A percentile compares a stretch with the other conserved stretches of the same genome.
These are phyloP conservation scores for Sporisorium graminicola DNA, from an alignment of 1,284 basidiomycete species.

Conservation along the genomic window DNA sequence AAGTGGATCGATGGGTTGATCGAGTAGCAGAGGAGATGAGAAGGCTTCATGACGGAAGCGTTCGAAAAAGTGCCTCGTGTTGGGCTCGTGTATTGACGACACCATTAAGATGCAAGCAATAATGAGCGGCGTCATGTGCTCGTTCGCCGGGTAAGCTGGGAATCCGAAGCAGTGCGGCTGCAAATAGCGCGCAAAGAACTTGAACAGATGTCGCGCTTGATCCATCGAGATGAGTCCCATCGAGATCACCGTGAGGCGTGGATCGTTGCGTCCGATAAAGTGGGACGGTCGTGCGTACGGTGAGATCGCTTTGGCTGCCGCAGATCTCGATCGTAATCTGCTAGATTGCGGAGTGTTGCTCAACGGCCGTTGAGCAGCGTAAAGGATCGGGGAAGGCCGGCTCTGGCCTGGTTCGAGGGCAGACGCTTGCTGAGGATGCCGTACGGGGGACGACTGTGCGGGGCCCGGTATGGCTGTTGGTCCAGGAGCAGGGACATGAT, in stretches of 20 bases:
- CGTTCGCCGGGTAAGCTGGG: slow-evolving; percentile 58
- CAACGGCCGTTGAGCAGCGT: slow-evolving; percentile 20
- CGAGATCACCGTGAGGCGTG: slow-evolving; percentile 59
- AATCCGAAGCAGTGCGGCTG: slow-evolving; percentile 64
- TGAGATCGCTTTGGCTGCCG: slow-evolving; percentile 4
- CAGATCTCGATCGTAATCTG: background rate
- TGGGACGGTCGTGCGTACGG: slow-evolving; percentile 49
- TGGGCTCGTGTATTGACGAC: slow-evolving; percentile 58
- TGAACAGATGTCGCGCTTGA: slow-evolving; percentile 56
- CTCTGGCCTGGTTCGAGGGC: slow-evolving; percentile 35
- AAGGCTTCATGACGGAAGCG: slow-evolving; percentile 53
- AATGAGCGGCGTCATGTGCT: slow-evolving; percentile 64
- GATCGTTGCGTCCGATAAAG: slow-evolving; percentile 57
- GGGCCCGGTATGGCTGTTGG: background rate
- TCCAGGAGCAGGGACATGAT: background rate
- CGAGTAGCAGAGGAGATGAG: slow-evolving; percentile 43
- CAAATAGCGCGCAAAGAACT: slow-evolving; percentile 60
- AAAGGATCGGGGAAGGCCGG: slow-evolving; percentile 32
- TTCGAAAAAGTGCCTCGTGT: slow-evolving; percentile 39
- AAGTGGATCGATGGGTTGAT: slow-evolving; percentile 42
- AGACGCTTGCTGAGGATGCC: slow-evolving; percentile 4
- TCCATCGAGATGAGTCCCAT: slow-evolving; percentile 59
- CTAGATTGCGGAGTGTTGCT: background rate
- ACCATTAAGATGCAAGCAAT: slow-evolving; percentile 60
- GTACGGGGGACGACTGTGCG: background rate